A percentile compares a stretch with the other conserved stretches of the same genome.
These are phyloP conservation scores for Cenchrus americanus DNA, from an alignment of 176 grass and related monocot species.

Conservation along the genomic window DNA sequence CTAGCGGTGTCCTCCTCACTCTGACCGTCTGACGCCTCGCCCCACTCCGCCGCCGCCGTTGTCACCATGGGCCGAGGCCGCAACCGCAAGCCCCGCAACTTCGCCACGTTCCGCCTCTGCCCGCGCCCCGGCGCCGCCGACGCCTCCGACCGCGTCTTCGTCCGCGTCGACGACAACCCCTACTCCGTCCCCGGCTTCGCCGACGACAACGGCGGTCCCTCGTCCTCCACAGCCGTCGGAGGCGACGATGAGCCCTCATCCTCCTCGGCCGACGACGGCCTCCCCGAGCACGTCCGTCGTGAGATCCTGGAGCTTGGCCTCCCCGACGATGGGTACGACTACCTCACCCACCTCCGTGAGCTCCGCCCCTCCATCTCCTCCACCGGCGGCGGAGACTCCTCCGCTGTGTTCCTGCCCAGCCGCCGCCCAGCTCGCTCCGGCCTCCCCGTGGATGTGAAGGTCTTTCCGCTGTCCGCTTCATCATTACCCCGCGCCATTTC, in stretches of 20 bases:
- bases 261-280: constrained; percentile 3
- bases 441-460: constrained; percentile 68
- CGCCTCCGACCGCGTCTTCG: constrained; percentile 72
- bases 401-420: constrained; percentile 60
- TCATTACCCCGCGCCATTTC: neutral
- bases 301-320: constrained; percentile 84
- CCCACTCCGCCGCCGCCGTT: neutral
- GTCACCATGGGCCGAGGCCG: constrained; percentile 53
- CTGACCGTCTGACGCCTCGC: too few species aligned
- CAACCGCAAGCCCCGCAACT: constrained; percentile 64
- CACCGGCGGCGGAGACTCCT: constrained; percentile 56
- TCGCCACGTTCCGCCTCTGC: constrained; percentile 79
- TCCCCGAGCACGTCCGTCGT: constrained; percentile 54
- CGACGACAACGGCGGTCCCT: constrained; percentile 32
- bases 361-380: constrained; percentile 58
- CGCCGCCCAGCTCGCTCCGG: constrained; percentile 52
- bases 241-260: constrained; percentile 33
- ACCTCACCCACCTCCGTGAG: constrained; percentile 77
- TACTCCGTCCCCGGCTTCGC: constrained; percentile 64
- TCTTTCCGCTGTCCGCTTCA: neutral
- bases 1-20: too few species aligned
- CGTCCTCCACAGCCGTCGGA: constrained; percentile 22
- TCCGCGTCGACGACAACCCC: constrained; percentile 75
- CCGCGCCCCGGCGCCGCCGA: constrained; percentile 64
- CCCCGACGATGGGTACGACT: constrained; percentile 92